Conservation (phyloP, 164 flowering plant species). For the Cinnamomum micranthum region DNA sequence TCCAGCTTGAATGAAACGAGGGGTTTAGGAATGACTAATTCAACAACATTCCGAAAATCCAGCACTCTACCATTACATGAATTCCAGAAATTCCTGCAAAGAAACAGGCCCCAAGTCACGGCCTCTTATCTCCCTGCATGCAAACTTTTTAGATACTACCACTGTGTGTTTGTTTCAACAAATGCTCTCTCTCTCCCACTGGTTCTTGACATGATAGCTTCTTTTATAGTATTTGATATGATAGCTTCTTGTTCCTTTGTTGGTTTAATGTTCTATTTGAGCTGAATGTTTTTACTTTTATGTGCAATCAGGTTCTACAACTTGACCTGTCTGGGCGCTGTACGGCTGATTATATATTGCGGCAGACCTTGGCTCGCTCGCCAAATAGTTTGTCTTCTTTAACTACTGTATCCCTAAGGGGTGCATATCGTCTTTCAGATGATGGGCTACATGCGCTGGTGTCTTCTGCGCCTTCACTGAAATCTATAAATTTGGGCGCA, state of each 20-base stretch:
- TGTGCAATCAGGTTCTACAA: constrained; percentile 62
- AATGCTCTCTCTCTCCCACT: no score
- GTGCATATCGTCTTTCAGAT: constrained; percentile 85
- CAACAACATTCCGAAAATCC: no score
- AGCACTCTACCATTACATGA: no score
- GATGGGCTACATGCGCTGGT: constrained; percentile 56
- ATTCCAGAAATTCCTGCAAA: no score
- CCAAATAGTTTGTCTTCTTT: constrained; percentile 48
- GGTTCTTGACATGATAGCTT: not conserved
- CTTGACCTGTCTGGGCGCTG: constrained; percentile 86
- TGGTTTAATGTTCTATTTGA: not conserved
- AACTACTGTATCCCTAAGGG: constrained; percentile 58
- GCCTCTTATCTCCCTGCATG: no score
- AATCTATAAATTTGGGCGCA: constrained; percentile 69
- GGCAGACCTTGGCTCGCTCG: constrained; percentile 40
- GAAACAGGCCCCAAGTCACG: no score
- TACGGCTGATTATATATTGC: constrained; percentile 57
- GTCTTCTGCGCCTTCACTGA: constrained; percentile 59
- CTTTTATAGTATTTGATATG: not conserved
- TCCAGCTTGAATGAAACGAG: no score
- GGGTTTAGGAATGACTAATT: no score
- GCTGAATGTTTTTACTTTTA: not conserved
- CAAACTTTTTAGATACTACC: no score
- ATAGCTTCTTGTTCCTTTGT: not conserved
- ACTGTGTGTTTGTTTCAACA: no score